phyloP scores from a whole-genome alignment of 208 protist genomes.

The Balamuthia mandrillaris region DNA sequence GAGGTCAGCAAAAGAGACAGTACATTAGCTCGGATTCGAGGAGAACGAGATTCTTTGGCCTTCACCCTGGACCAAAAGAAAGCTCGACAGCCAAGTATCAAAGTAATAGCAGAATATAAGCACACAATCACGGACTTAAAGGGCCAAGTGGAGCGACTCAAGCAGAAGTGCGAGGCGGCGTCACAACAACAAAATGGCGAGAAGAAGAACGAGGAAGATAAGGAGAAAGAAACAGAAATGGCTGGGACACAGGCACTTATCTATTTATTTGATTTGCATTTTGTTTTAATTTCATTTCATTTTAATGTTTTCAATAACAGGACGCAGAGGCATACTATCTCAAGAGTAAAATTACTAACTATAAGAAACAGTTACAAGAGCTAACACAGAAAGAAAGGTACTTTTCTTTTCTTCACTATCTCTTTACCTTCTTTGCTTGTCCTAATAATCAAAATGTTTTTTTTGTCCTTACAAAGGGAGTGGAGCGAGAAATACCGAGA shows the following conservation, averaged over 20 bases:
- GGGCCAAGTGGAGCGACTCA: too few species aligned
- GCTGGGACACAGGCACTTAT: neutral
- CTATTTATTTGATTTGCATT: neutral
- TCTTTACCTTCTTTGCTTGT: neutral
- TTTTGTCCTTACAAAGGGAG: neutral
- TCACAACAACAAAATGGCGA: neutral
- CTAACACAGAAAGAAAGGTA: too few species aligned
- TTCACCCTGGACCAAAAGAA: slow-evolving; percentile 34
- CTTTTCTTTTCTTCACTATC: neutral
- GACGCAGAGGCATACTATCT: too few species aligned
- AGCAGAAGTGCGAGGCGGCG: too few species aligned
- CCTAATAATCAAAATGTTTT: neutral
- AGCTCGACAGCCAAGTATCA: neutral
- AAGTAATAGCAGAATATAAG: slow-evolving; percentile 28
- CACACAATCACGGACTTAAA: neutral
- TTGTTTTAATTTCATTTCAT: neutral
- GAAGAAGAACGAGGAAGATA: neutral
- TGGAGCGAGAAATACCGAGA: neutral
- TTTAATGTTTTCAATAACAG: neutral
- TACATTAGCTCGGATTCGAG: slow-evolving; percentile 1
- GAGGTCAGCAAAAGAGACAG: slow-evolving; percentile 28
- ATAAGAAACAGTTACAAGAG: too few species aligned
- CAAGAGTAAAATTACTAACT: too few species aligned
- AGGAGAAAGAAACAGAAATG: neutral
- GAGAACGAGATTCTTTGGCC: neutral